Conservation (phyloP, 495 filamentous ascomycete genomes). For the Podospora pseudoanserina region DNA sequence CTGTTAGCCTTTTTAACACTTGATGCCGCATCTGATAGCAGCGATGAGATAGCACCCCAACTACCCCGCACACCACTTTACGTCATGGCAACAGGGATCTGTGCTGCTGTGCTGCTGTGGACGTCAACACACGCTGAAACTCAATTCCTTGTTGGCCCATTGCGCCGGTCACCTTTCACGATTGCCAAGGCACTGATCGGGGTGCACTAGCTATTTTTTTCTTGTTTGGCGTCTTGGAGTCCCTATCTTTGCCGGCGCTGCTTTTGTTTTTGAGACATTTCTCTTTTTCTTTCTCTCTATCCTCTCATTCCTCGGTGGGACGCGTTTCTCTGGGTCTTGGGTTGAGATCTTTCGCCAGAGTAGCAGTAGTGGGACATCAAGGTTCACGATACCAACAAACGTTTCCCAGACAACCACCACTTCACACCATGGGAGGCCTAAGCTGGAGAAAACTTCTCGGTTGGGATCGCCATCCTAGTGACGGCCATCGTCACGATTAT, state of each 20-base stretch:
- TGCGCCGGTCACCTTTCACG: neutral
- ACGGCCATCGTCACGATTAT: slow-evolving; percentile 31
- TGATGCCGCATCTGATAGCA: neutral
- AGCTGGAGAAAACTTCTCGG: slow-evolving; percentile 41
- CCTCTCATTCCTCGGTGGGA: neutral
- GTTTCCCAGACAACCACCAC: neutral
- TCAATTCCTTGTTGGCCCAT: slow-evolving; percentile 18
- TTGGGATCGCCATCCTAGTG: slow-evolving; percentile 39
- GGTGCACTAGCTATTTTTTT: slow-evolving; percentile 4
- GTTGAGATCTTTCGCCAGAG: neutral
- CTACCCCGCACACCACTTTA: neutral
- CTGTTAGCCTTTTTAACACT: neutral
- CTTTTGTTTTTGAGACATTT: neutral
- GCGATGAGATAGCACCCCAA: neutral
- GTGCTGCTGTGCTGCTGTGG: neutral
- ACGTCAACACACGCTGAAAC: slow-evolving; percentile 13
- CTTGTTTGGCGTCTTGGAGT: neutral
- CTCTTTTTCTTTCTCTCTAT: neutral
- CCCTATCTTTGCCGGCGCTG: neutral
- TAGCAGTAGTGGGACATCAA: neutral
- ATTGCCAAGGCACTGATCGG: neutral
- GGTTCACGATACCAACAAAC: neutral
- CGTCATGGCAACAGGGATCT: neutral
- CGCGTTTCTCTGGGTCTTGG: neutral
- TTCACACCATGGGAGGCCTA: slow-evolving; percentile 28